Evolutionary conservation across 2,329 filamentous ascomycete species (phyloP).

Genomic region (Colletotrichum sp.): DNA sequence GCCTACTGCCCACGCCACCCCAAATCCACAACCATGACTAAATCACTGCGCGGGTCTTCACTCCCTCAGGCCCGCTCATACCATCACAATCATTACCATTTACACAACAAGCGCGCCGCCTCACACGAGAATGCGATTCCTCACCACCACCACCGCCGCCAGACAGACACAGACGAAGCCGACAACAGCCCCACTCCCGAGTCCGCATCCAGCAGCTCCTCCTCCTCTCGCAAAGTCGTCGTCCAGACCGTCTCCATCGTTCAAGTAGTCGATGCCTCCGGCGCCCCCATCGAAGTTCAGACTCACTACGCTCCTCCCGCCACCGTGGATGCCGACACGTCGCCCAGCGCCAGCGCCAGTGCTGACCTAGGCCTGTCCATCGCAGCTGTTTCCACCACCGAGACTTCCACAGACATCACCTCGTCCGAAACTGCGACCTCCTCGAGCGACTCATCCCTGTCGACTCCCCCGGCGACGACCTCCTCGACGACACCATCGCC

Average conservation of each 20-base stretch:
- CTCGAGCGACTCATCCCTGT: not conserved
- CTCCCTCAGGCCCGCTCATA: conserved; percentile 49
- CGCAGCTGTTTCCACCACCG: not conserved
- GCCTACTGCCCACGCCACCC: conserved; percentile 27
- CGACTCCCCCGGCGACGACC: conserved; percentile 21
- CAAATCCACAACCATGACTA: conserved; percentile 47
- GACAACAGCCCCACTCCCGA: conserved; percentile 18
- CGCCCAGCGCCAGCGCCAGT: conserved; percentile 12
- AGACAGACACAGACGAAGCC: conserved; percentile 27
- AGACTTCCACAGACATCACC: not conserved
- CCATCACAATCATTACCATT: conserved; percentile 35
- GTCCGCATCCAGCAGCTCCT: conserved; percentile 20
- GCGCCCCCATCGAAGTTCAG: conserved; percentile 47
- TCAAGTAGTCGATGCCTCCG: conserved; percentile 54
- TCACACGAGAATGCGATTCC: conserved; percentile 24
- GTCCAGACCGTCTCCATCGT: conserved; percentile 61
- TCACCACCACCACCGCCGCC: conserved; percentile 29
- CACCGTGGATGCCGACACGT: conserved; percentile 36
- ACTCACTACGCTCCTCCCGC: conserved; percentile 45
- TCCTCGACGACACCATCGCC: conserved; percentile 27
- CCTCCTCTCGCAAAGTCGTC: conserved; percentile 39
- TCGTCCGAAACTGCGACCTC: not conserved
- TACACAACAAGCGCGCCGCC: conserved; percentile 30
- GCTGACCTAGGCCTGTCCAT: conserved; percentile 4
- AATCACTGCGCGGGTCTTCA: conserved; percentile 51